phyloP scores from a whole-genome alignment of 2,329 filamentous ascomycete genomes.

The Leptographium galeiforme region DNA sequence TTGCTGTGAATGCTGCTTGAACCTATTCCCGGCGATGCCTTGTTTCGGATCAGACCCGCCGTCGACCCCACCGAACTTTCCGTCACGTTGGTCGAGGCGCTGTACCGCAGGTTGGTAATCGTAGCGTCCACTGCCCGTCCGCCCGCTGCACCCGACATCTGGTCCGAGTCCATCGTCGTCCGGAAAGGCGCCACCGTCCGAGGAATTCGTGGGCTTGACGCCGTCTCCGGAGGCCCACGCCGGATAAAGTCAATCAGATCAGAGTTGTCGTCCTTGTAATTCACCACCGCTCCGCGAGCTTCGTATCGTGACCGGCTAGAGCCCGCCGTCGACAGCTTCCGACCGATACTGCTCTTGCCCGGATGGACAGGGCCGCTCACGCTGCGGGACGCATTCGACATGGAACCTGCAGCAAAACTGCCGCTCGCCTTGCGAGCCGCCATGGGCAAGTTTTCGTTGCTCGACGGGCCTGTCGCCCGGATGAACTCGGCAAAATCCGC shows the following conservation, averaged over 20 bases:
- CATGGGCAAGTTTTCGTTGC: constrained; percentile 5
- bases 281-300: constrained; percentile 57
- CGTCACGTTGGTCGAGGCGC: constrained; percentile 41
- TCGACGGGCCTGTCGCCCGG: constrained; percentile 64
- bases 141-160: constrained; percentile 42
- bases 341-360: constrained; percentile 24
- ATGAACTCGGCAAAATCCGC: constrained; percentile 84
- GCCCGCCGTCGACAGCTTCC: constrained; percentile 5
- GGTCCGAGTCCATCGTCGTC: constrained; percentile 74
- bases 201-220: constrained; percentile 58
- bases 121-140: constrained; percentile 44
- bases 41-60: constrained; percentile 47
- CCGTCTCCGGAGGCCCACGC: constrained; percentile 56
- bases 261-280: constrained; percentile 54
- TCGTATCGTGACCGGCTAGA: constrained; percentile 39
- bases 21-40: constrained; percentile 9
- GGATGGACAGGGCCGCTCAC: constrained; percentile 15
- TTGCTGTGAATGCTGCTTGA: constrained; percentile 11
- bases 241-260: constrained; percentile 95
- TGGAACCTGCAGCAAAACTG: constrained; percentile 8
- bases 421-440: not conserved
- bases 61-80: constrained; percentile 64
- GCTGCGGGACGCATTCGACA: constrained; percentile 18
- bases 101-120: constrained; percentile 42
- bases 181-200: constrained; percentile 76